Evolutionary conservation across 108 stramenopile species (phyloP).

Genomic region (Epithemia pelagica): DNA sequence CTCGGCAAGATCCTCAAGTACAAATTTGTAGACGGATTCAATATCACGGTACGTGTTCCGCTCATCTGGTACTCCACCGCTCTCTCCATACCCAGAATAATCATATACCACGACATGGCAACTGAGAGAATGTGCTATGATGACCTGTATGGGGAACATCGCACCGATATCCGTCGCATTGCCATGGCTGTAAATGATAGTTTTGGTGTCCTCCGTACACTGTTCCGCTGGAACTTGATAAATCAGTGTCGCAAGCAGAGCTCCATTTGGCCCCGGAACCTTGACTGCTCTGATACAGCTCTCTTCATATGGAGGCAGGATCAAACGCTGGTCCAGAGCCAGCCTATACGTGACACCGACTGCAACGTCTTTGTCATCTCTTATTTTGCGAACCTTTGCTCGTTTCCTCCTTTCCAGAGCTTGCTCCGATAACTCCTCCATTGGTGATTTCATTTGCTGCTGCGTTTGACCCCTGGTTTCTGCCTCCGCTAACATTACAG

Average conservation of each 20-base stretch:
- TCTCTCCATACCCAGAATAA: slow-evolving; percentile 83
- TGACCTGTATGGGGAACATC: slow-evolving; percentile 58
- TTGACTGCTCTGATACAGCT: slow-evolving; percentile 49
- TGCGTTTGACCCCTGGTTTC: slow-evolving; percentile 29
- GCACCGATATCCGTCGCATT: slow-evolving; percentile 89
- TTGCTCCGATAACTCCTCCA: slow-evolving; percentile 56
- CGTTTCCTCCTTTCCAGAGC: slow-evolving; percentile 44
- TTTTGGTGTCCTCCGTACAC: slow-evolving; percentile 33
- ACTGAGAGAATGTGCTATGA: slow-evolving; percentile 53
- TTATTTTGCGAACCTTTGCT: slow-evolving; percentile 49
- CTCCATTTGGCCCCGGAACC: slow-evolving; percentile 46
- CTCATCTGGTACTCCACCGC: slow-evolving; percentile 74
- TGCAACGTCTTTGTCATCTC: slow-evolving; percentile 51
- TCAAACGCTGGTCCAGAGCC: slow-evolving; percentile 37
- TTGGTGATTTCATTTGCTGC: slow-evolving; percentile 48
- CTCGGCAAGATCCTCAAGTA: slow-evolving; percentile 33
- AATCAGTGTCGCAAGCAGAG: slow-evolving; percentile 55
- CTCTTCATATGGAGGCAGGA: slow-evolving; percentile 25
- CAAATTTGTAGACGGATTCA: slow-evolving; percentile 69
- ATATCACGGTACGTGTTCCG: slow-evolving; percentile 79
- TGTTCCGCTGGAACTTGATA: slow-evolving; percentile 31
- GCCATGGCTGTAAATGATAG: slow-evolving; percentile 82
- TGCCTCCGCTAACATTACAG: slow-evolving; percentile 6
- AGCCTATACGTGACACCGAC: slow-evolving; percentile 51
- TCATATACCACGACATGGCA: slow-evolving; percentile 83